These are phyloP conservation scores for Microstroma glucosiphilum DNA, from an alignment of 1,284 basidiomycete species.

Conservation along the genomic window DNA sequence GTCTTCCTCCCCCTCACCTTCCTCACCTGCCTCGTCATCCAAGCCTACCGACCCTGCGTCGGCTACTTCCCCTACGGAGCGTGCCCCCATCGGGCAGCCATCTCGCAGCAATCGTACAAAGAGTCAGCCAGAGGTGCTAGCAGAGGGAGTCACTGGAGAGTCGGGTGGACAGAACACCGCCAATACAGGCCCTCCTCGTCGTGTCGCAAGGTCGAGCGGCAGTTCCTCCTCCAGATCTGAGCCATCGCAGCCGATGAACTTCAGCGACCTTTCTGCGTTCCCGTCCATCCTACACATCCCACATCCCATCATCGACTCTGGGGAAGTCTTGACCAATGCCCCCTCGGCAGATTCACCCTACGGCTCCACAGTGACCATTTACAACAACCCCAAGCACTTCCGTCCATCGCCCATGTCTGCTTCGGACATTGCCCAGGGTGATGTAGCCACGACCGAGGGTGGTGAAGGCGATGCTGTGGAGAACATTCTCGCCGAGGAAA, in stretches of 20 bases:
- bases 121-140: neutral
- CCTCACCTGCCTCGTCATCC: too few species aligned
- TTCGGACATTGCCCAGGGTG: neutral
- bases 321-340: slow-evolving; percentile 22
- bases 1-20: too few species aligned
- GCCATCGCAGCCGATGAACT: neutral
- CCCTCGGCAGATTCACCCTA: slow-evolving; percentile 22
- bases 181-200: neutral
- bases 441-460: neutral
- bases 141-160: neutral
- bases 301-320: slow-evolving; percentile 47
- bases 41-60: too few species aligned
- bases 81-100: too few species aligned
- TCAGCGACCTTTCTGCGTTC: slow-evolving; percentile 22
- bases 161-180: too few species aligned
- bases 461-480: neutral
- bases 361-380: slow-evolving; percentile 30
- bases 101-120: neutral
- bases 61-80: too few species aligned
- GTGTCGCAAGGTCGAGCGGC: neutral
- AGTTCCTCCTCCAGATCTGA: neutral
- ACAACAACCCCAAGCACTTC: slow-evolving; percentile 27
- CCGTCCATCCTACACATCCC: slow-evolving; percentile 42
- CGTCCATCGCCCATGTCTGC: neutral
- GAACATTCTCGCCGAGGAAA: slow-evolving; percentile 30